Base-by-base conservation (phyloP, 176 grass and related monocot species). In the Alloteropsis semialata region DNA sequence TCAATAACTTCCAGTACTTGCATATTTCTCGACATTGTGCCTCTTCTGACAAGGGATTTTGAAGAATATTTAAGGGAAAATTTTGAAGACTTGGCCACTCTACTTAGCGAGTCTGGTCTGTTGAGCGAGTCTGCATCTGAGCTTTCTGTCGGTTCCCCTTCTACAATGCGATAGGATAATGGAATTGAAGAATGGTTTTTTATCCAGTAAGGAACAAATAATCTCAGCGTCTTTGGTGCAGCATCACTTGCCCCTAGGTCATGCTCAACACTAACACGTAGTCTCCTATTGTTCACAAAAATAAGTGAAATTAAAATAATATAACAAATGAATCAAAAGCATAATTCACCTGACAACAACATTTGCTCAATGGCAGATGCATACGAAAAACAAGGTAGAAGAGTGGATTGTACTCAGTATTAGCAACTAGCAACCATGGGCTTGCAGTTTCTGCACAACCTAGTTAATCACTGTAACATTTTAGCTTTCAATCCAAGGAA, bases 181-280 rank as follows among this genome's bases (percentile, higher is more conserved):
- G 86, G 87, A 75, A 95, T 50, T 66, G 86, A 65, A 76, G 92
- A 95, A 89, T 85, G 75, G 77, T 98, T 98, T 81, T 93, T 91
- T 58, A 98, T 98, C 96, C 96, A 98, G 69, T 98, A 98, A 72
- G 96, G 92, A 57, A 98, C 96, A 88, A 98, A 98, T 56, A 98
- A 88, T 82, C 96, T 92, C 63, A 98, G 63, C 7, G 92, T 93
- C 82, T 98, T 98, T 15, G 89, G 89, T 79, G 96, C 88, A 49
- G 89, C 89, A 86, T 92, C 91, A 90, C 88, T 95, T 86, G 92
- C 91, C 56, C 96, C 96, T 11, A 89, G 51, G 48, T 98, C 96
- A 84, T 83, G 92, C 88, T 98, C 96, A 81, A 98, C 90, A 88
- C 96, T 98, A 48, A 98, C 85, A 78, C 96, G 84, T 66, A 98